phyloP scores from a whole-genome alignment of 768 basidiomycete species.

The Rhizopogon vesiculosus region DNA sequence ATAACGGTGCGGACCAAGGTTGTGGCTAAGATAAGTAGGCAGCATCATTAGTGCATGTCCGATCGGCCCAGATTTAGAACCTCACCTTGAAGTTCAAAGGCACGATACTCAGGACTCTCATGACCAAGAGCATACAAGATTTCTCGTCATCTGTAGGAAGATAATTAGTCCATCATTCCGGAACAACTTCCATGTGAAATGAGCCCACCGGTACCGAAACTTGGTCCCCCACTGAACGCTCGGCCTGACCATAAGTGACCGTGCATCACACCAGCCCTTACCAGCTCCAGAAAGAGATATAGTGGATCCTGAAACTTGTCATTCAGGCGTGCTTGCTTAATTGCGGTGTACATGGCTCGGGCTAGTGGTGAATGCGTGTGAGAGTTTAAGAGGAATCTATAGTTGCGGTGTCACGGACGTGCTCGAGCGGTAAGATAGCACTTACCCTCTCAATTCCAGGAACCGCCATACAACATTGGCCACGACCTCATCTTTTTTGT shows the following conservation, averaged over 20 bases:
- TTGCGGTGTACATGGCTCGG: constrained; percentile 83
- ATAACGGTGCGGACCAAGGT: constrained; percentile 94
- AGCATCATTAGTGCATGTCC: background rate
- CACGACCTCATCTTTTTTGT: constrained; percentile 98
- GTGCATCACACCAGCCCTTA: constrained; percentile 95
- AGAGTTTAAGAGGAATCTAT: constrained; percentile 82
- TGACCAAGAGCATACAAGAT: constrained; percentile 90
- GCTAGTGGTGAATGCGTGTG: constrained; percentile 90
- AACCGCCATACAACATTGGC: constrained; percentile 99
- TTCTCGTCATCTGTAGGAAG: constrained; percentile 78
- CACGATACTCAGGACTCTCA: constrained; percentile 94
- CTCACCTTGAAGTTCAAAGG: constrained; percentile 89
- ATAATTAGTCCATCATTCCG: constrained; percentile 18
- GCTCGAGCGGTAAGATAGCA: constrained; percentile 6
- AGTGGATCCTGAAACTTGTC: constrained; percentile 99
- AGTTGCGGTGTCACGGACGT: constrained; percentile 6
- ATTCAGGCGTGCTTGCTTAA: constrained; percentile 76
- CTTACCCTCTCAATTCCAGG: constrained; percentile 89
- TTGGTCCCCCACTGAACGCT: constrained; percentile 91
- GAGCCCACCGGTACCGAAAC: constrained; percentile 79
- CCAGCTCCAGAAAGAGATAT: constrained; percentile 91
- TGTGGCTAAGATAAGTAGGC: constrained; percentile 50
- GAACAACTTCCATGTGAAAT: constrained; percentile 26
- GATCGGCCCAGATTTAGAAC: constrained; percentile 1
- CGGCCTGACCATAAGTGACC: constrained; percentile 86